Conservation (phyloP, 192 early-diverging fungal species). For the Coemansia asiatica region DNA sequence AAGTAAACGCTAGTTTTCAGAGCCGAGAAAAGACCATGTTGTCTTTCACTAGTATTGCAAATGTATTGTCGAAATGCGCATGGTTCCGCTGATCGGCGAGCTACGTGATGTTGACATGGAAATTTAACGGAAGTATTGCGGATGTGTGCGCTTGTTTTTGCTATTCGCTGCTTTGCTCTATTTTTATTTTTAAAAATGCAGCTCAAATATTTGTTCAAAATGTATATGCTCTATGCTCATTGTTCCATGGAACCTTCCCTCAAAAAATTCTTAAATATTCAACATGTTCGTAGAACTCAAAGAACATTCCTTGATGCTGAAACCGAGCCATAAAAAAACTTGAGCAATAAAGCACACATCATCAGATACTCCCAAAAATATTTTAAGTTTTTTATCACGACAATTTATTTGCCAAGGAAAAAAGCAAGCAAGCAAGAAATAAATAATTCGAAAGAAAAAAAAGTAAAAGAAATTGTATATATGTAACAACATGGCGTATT, state of each 20-base stretch:
- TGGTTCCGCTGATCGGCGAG: conserved; percentile 8
- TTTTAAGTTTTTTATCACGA: no score
- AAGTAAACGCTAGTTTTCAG: no score
- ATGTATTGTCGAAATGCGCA: background rate
- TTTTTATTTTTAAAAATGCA: background rate
- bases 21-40: background rate
- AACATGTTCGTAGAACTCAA: background rate
- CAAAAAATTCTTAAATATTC: background rate
- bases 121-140: background rate
- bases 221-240: no score
- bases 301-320: background rate
- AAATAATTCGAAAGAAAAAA: background rate
- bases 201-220: background rate
- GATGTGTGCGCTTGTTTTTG: conserved; percentile 6
- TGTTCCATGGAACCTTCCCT: background rate
- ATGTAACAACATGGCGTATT: background rate
- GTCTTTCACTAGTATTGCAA: background rate
- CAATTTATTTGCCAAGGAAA: background rate
- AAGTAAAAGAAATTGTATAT: background rate
- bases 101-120: conserved; percentile 4
- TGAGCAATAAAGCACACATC: no score
- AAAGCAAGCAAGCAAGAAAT: background rate
- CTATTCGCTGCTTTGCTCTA: background rate
- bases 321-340: background rate
- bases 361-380: no score